phyloP scores from a whole-genome alignment of 345 rosid species.

The Pugionium cornutum region DNA sequence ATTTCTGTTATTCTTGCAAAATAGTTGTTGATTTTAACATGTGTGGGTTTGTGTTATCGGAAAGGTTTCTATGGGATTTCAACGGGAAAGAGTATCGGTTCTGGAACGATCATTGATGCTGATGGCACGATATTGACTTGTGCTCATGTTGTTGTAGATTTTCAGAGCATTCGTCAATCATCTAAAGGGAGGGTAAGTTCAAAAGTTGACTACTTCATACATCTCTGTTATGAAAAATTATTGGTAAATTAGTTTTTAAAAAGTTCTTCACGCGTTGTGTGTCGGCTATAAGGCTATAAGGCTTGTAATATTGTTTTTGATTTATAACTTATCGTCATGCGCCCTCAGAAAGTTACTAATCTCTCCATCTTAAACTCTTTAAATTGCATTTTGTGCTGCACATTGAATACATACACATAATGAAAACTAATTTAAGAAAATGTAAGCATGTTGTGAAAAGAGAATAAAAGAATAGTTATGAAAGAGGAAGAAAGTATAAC shows the following conservation, averaged over 20 bases:
- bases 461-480: too few species aligned
- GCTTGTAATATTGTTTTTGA: neutral
- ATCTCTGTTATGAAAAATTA: too few species aligned
- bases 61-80: constrained; percentile 57
- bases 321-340: neutral
- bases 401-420: too few species aligned
- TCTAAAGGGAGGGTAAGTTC: constrained; percentile 67
- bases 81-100: constrained; percentile 61
- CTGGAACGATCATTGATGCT: constrained; percentile 83
- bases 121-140: constrained; percentile 90
- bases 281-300: neutral
- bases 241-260: too few species aligned
- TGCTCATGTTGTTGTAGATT: constrained; percentile 81
- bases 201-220: neutral
- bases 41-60: too few species aligned
- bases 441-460: too few species aligned
- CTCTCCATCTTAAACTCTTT: too few species aligned
- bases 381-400: too few species aligned
- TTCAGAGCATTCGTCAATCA: constrained; percentile 49
- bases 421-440: too few species aligned
- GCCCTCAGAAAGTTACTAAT: neutral
- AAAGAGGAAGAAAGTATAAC: too few species aligned
- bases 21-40: too few species aligned
- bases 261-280: too few species aligned
- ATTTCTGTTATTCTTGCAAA: neutral